A percentile compares a stretch with the other conserved stretches of the same genome.
phyloP scores from a whole-genome alignment of 2,329 filamentous ascomycete genomes.

The Fusarium sp. region DNA sequence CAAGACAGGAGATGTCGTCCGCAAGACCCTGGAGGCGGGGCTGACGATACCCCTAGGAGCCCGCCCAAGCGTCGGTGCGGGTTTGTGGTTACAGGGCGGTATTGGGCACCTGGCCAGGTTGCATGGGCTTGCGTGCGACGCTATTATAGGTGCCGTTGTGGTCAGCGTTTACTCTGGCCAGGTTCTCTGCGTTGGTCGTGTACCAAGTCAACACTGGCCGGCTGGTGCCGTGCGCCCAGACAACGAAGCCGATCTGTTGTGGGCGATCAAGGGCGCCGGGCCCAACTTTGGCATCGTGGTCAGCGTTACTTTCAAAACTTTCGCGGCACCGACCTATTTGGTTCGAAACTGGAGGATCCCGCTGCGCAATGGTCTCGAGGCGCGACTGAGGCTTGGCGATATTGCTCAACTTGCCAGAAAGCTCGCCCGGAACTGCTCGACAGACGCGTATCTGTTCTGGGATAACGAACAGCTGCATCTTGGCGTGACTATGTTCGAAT shows the following conservation, averaged over 20 bases:
- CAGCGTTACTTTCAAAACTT: constrained; percentile 64
- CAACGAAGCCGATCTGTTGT: constrained; percentile 64
- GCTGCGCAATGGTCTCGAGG: constrained; percentile 43
- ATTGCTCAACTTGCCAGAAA: constrained; percentile 56
- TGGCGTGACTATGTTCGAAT: constrained; percentile 63
- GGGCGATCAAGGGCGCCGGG: constrained; percentile 69
- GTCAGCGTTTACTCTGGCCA: constrained; percentile 62
- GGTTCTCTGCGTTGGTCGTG: constrained; percentile 61
- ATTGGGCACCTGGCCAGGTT: constrained; percentile 69
- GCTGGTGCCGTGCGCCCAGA: constrained; percentile 53
- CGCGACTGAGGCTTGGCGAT: constrained; percentile 50
- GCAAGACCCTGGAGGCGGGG: constrained; percentile 56
- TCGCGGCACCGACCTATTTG: constrained; percentile 54
- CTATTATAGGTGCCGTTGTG: constrained; percentile 69
- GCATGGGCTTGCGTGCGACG: constrained; percentile 69
- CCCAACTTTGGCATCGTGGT: constrained; percentile 70
- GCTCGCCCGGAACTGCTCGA: constrained; percentile 58
- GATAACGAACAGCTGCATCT: constrained; percentile 59
- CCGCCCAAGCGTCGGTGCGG: constrained; percentile 72
- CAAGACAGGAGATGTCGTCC: constrained; percentile 65
- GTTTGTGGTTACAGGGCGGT: constrained; percentile 73
- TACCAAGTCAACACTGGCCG: constrained; percentile 60
- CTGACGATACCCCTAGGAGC: constrained; percentile 69
- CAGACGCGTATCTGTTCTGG: constrained; percentile 68
- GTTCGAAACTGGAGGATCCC: constrained; percentile 56